Percentiles rank a stretch among this genome's conserved stretches.
phyloP scores from a whole-genome alignment of 257 asterid species.

The Ophiorrhiza pumila region DNA sequence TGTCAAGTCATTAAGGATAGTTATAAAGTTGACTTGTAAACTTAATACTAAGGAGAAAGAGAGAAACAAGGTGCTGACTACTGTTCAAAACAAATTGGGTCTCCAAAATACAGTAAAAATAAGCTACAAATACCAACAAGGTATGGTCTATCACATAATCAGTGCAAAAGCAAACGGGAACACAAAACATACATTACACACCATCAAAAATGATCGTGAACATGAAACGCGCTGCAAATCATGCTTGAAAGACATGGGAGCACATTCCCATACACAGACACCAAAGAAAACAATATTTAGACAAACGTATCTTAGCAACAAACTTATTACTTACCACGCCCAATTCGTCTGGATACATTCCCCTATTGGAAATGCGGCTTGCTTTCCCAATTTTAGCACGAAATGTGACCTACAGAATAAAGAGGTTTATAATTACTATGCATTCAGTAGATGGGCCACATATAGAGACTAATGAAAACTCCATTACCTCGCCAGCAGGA shows the following conservation, averaged over 20 bases:
- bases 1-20: background rate
- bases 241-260: background rate
- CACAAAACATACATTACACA: no score
- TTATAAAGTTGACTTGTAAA: background rate
- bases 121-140: background rate
- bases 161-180: no score
- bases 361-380: constrained; percentile 59
- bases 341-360: constrained; percentile 78
- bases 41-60: background rate
- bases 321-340: constrained; percentile 65
- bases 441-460: constrained; percentile 6
- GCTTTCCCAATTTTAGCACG: constrained; percentile 85
- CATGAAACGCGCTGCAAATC: background rate
- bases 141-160: background rate
- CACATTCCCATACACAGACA: background rate
- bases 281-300: background rate
- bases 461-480: constrained; percentile 7
- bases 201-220: background rate
- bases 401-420: constrained; percentile 66
- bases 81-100: background rate
- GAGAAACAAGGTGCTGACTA: background rate
- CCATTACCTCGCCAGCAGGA: constrained; percentile 87
- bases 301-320: background rate
- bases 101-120: background rate
- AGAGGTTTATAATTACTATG: constrained; percentile 5